Base-by-base conservation (phyloP, 768 basidiomycete species). In the Phlebiopsis flavidoalba region DNA sequence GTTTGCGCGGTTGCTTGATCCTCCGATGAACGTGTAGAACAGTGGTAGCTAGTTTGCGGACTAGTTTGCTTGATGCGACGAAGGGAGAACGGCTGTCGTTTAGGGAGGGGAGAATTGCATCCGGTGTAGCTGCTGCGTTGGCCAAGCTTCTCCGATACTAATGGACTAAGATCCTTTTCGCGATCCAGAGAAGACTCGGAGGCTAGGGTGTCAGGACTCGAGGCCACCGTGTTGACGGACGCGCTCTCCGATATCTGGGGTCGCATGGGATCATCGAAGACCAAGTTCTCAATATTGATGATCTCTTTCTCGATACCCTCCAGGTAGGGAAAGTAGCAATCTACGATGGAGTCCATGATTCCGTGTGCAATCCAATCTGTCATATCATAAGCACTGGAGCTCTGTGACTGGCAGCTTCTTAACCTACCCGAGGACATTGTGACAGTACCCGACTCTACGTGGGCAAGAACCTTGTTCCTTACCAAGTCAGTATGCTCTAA, bases 351-450 rank as follows among this genome's bases (percentile, higher is more conserved):
- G 68, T 97, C 95, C 64, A 98, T 76, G 58, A 97, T 80, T 21
- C 88, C 90, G 72, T 98, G 94, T 0, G 93, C 93, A 64, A 98
- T 91, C 93, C 93, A 96, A 70, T 95, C 95, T 93, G 36, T n/a
- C 6, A 52, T 14, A 10, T 15, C 10, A n/a, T 58, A 10, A 49
- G 19, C 26, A 46, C 6, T 35, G 35, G n/a, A 52, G 22, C 22
- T 10, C 31, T 1, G 17, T 35, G 11, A 0, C 17, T n/a, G 6
- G n/a, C 36, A 22, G 11, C 11, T 3, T 49, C 21, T 21, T 17
- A 22, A 67, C 81, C 58, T 65, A 88, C 92, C 89, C 55, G 91
- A 87, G 5, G 90, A 86, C 78, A 88, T 87, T 61, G 80, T 84
- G 12, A 82, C 76, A 19, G 80, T 79, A 12, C 53, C 62, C 7